Percentiles rank a stretch among this genome's conserved stretches.
phyloP scores from a whole-genome alignment of 371 early-diverging fungal species.

The Ordospora colligata region DNA sequence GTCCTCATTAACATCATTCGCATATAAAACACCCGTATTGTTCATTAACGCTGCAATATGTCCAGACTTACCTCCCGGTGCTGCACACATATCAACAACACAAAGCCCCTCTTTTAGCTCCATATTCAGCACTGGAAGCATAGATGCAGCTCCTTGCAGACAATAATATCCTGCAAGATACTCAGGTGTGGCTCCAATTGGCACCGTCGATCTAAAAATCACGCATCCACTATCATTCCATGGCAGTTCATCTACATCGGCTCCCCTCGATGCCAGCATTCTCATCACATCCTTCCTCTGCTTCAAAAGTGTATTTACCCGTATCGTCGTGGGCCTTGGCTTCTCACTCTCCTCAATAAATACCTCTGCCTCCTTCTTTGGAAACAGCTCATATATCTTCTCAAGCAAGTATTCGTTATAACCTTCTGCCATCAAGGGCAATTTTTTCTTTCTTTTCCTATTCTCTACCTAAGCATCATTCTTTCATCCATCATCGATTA shows the following conservation, averaged over 20 bases:
- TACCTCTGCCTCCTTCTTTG: slow-evolving; percentile 64
- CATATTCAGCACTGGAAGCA: slow-evolving; percentile 88
- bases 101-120: slow-evolving; percentile 66
- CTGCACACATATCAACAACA: slow-evolving; percentile 94
- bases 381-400: slow-evolving; percentile 63
- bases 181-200: slow-evolving; percentile 82
- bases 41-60: slow-evolving; percentile 76
- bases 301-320: slow-evolving; percentile 86
- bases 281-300: slow-evolving; percentile 84
- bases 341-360: slow-evolving; percentile 97
- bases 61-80: slow-evolving; percentile 91
- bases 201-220: slow-evolving; percentile 58
- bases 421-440: slow-evolving; percentile 46
- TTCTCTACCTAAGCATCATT: neutral
- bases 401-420: slow-evolving; percentile 83
- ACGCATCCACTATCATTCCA: slow-evolving; percentile 62
- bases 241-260: slow-evolving; percentile 87
- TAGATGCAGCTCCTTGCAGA: slow-evolving; percentile 91
- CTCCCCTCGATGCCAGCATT: slow-evolving; percentile 81
- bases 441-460: neutral
- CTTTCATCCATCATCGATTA: no score
- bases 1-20: slow-evolving; percentile 88
- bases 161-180: slow-evolving; percentile 98
- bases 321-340: slow-evolving; percentile 84
- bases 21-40: slow-evolving; percentile 90